Evolutionary conservation across 805 yeast species (phyloP).

Genomic region (Lachancea meyersii): DNA sequence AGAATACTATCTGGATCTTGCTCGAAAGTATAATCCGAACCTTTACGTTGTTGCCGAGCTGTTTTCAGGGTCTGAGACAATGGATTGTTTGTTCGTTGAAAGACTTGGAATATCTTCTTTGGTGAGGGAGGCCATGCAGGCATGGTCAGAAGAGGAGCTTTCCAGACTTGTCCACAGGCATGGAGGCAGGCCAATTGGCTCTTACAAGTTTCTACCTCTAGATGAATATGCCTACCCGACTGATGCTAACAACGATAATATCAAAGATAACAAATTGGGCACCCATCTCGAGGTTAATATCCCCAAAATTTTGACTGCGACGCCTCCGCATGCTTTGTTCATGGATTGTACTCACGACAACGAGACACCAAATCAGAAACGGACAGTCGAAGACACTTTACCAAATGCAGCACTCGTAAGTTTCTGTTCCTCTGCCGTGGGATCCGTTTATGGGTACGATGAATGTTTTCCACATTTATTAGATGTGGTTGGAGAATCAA

Average conservation of each 20-base stretch:
- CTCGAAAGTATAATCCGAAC: constrained; percentile 77
- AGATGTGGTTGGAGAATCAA: constrained; percentile 71
- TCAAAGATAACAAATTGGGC: constrained; percentile 16
- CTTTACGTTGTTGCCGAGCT: constrained; percentile 91
- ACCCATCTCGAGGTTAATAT: constrained; percentile 57
- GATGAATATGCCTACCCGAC: constrained; percentile 70
- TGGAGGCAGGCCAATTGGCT: constrained; percentile 95
- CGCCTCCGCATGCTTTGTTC: constrained; percentile 86
- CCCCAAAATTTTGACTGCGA: constrained; percentile 57
- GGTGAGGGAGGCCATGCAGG: constrained; percentile 96
- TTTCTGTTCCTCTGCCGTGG: constrained; percentile 87
- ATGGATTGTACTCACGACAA: constrained; percentile 99
- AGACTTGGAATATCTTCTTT: constrained; percentile 82
- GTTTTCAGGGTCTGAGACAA: constrained; percentile 84
- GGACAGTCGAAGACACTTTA: constrained; percentile 89
- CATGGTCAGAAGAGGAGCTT: constrained; percentile 80
- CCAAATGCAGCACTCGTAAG: constrained; percentile 95
- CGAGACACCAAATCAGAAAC: constrained; percentile 78
- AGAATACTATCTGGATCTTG: constrained; percentile 78
- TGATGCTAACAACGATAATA: constrained; percentile 20
- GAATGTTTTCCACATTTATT: constrained; percentile 80
- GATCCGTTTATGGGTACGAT: constrained; percentile 90
- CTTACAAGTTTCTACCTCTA: constrained; percentile 72
- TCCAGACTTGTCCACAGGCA: constrained; percentile 83
- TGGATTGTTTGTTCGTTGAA: constrained; percentile 88